phyloP scores from a whole-genome alignment of 768 basidiomycete genomes.

The Mycena filopes region DNA sequence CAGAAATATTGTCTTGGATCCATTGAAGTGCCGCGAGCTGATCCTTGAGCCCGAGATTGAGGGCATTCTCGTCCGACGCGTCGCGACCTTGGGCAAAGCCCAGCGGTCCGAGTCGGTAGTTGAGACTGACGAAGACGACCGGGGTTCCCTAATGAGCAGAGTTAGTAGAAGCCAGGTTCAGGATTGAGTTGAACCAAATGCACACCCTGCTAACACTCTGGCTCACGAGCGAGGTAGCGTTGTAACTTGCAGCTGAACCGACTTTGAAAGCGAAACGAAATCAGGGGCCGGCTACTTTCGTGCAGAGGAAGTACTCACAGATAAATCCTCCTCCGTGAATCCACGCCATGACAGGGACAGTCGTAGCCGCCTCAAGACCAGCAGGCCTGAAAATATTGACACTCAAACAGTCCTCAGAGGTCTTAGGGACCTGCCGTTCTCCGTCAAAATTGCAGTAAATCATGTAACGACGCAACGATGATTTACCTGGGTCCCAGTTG shows the following conservation, averaged over 20 bases:
- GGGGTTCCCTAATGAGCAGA: constrained; percentile 42
- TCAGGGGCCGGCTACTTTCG: no score
- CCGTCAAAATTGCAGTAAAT: no score
- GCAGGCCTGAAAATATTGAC: constrained; percentile 59
- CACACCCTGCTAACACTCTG: constrained; percentile 39
- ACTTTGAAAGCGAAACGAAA: not conserved
- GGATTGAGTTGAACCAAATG: no score
- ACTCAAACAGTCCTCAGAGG: constrained; percentile 57
- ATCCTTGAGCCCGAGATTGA: constrained; percentile 54
- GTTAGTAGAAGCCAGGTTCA: constrained; percentile 35
- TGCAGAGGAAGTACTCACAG: constrained; percentile 5
- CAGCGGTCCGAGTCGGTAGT: constrained; percentile 53
- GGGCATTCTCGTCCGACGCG: constrained; percentile 41
- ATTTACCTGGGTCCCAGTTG: constrained; percentile 24
- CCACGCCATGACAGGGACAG: constrained; percentile 32
- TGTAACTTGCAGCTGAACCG: constrained; percentile 38
- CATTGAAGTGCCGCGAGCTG: constrained; percentile 51
- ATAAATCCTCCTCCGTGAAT: constrained; percentile 36
- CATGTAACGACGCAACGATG: no score
- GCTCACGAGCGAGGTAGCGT: constrained; percentile 41
- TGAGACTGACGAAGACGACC: constrained; percentile 56
- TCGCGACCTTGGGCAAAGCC: constrained; percentile 54
- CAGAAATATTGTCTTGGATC: constrained; percentile 64
- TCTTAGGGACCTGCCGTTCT: not conserved
- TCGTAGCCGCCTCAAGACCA: constrained; percentile 27